Percentiles rank a stretch among this genome's conserved stretches.
Evolutionary conservation across 2,329 filamentous ascomycete genomes (phyloP).

Genomic region (Tolypocladium endophyticum): DNA sequence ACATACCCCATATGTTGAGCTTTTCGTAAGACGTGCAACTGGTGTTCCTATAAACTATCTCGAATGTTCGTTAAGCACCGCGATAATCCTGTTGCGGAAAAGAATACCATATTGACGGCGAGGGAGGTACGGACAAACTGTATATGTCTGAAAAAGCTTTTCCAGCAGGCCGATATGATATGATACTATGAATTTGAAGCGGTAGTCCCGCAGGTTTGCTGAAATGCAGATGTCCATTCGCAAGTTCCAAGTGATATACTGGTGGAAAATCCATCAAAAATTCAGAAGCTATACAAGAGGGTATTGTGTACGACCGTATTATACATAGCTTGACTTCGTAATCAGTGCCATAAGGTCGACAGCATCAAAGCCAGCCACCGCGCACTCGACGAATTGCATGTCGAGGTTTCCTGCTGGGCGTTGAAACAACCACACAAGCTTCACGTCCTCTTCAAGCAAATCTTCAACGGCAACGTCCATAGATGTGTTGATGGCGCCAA

Average conservation of each 20-base stretch:
- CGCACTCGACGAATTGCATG: not conserved
- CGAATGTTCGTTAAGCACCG: not conserved
- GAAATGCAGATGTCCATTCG: not conserved
- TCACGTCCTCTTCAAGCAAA: not conserved
- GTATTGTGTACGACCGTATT: not conserved
- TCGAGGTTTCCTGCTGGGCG: not conserved
- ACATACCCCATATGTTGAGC: not conserved
- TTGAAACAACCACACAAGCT: not conserved
- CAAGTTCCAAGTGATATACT: not conserved
- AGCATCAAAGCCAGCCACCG: not conserved
- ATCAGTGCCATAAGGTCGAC: not conserved
- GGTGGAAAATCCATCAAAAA: not conserved
- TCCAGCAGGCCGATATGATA: not conserved
- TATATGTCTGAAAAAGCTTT: not conserved
- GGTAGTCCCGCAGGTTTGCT: not conserved
- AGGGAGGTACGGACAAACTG: not conserved
- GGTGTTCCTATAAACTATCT: not conserved
- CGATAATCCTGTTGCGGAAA: not conserved
- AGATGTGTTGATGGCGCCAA: too few species aligned
- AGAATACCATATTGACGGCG: not conserved
- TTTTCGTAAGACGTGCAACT: not conserved
- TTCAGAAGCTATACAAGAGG: not conserved
- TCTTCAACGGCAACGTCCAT: too few species aligned
- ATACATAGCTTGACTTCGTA: not conserved
- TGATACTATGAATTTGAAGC: not conserved